Evolutionary conservation across 169 alveolate species (phyloP).

Genomic region (Plasmodium gallinaceum): DNA sequence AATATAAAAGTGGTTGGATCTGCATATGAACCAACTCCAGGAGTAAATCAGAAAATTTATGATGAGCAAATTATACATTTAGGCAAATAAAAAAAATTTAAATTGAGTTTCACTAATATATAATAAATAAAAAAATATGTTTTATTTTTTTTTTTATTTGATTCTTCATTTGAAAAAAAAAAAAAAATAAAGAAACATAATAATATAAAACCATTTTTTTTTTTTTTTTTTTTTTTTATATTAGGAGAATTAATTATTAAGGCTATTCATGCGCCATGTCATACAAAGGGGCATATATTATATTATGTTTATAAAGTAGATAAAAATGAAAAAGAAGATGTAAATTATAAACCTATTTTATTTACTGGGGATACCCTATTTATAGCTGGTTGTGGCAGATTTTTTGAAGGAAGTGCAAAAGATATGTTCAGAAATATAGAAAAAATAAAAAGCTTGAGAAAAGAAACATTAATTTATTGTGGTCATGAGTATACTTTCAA

Average conservation of each 20-base stretch:
- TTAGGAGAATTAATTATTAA: conserved; percentile 84
- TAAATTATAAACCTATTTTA: conserved; percentile 77
- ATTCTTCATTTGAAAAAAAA: too few relatives aligned
- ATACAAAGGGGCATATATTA: conserved; percentile 95
- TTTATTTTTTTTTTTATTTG: neutral
- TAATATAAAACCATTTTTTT: neutral
- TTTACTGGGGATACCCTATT: conserved; percentile 94
- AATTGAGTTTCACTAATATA: neutral
- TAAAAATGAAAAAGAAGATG: conserved; percentile 61
- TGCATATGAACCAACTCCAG: conserved; percentile 91
- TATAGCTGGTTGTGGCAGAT: conserved; percentile 96
- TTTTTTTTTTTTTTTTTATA: neutral
- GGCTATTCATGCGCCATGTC: conserved; percentile 94
- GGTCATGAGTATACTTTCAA: conserved; percentile 96
- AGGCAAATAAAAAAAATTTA: conserved; percentile 31
- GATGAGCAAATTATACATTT: conserved; percentile 85
- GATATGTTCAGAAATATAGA: conserved; percentile 87
- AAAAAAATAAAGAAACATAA: neutral
- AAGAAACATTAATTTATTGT: conserved; percentile 92
- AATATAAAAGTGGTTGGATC: conserved; percentile 90
- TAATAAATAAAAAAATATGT: neutral
- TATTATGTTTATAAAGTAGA: conserved; percentile 85
- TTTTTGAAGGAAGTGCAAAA: conserved; percentile 94
- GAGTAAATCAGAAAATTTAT: conserved; percentile 84
- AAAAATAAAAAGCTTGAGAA: conserved; percentile 82